phyloP scores from a whole-genome alignment of 73 alveolate species.

The Paramecium primaurelia region DNA sequence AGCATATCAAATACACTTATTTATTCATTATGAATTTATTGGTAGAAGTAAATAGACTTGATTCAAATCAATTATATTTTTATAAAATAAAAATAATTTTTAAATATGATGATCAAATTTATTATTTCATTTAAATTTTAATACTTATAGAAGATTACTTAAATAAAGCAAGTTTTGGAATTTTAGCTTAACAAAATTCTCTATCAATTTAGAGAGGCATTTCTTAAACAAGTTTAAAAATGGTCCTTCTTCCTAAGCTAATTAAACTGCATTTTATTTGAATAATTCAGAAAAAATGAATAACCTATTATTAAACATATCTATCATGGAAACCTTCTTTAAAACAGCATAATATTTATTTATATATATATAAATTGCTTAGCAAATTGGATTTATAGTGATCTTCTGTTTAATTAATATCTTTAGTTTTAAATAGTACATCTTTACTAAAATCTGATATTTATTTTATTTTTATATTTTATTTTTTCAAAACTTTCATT shows the following conservation, averaged over 20 bases:
- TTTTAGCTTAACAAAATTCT: conserved; percentile 62
- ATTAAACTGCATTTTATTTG: conserved; percentile 43
- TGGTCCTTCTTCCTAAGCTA: conserved; percentile 77
- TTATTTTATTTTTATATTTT: conserved; percentile 42
- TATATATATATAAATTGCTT: no score
- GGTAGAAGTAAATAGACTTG: background rate
- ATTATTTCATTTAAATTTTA: background rate
- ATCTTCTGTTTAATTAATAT: background rate
- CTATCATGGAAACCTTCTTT: no score
- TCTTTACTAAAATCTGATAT: conserved; percentile 37
- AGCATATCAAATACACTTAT: background rate
- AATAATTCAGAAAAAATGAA: no score
- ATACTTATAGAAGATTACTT: background rate
- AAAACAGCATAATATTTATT: no score
- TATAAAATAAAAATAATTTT: background rate
- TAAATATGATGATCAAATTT: background rate
- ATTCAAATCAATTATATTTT: background rate
- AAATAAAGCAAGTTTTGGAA: background rate
- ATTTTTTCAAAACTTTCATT: conserved; percentile 14
- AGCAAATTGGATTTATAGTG: background rate
- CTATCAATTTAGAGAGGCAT: conserved; percentile 71
- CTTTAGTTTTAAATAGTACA: background rate
- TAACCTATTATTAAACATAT: no score
- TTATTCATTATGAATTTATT: background rate
- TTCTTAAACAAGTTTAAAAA: conserved; percentile 63